These are phyloP conservation scores for Lanmaoa pseudosensibilis DNA, from an alignment of 768 basidiomycete species.

Conservation along the genomic window DNA sequence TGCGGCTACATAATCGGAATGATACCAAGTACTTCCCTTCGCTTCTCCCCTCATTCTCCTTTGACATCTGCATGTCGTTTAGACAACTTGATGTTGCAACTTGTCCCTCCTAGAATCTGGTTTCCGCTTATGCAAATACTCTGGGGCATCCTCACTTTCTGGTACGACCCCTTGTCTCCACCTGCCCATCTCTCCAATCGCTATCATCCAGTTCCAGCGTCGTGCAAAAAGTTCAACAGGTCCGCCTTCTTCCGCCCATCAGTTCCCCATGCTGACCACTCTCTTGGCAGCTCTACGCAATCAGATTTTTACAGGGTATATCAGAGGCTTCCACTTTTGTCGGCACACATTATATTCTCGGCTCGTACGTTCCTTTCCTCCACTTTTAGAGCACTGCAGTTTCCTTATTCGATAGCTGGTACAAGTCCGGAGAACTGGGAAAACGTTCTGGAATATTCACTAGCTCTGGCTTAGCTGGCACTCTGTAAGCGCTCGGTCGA, in stretches of 20 bases:
- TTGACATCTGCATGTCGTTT: conserved; percentile 6
- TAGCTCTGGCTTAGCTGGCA: conserved; percentile 58
- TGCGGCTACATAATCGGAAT: conserved; percentile 76
- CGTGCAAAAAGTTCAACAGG: conserved; percentile 57
- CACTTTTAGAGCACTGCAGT: neutral
- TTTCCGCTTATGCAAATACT: conserved; percentile 63
- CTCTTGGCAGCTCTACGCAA: conserved; percentile 54
- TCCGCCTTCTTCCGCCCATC: conserved; percentile 15
- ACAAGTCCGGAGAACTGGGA: conserved; percentile 66
- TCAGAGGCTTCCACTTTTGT: conserved; percentile 77
- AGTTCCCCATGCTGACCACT: neutral
- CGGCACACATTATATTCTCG: conserved; percentile 70
- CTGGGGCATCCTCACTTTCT: conserved; percentile 67
- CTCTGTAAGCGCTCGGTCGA: conserved; percentile 43
- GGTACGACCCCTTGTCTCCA: conserved; percentile 35
- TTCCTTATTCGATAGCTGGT: conserved; percentile 49
- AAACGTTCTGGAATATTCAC: conserved; percentile 74
- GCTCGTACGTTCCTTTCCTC: conserved; percentile 49
- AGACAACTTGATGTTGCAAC: conserved; percentile 69
- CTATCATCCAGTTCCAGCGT: conserved; percentile 48
- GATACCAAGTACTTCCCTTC: conserved; percentile 53
- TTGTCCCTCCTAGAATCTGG: conserved; percentile 63
- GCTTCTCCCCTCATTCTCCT: neutral
- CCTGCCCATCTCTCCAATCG: neutral
- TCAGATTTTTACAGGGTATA: conserved; percentile 72